phyloP scores from a whole-genome alignment of 371 early-diverging fungal genomes.

The Batkoa obscura region DNA sequence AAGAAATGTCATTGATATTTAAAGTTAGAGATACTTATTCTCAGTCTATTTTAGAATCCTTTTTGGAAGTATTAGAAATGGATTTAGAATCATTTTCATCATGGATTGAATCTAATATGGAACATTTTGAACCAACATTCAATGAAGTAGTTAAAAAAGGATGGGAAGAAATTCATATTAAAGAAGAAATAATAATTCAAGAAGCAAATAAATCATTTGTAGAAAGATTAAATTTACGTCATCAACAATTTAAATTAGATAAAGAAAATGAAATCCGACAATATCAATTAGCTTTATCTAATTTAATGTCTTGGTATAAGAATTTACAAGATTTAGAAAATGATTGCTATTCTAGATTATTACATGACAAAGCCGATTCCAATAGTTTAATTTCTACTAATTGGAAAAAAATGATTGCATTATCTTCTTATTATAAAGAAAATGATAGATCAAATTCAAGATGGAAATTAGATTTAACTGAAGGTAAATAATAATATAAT shows the following conservation, averaged over 20 bases:
- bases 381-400: neutral
- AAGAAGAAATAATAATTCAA: neutral
- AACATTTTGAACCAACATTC: conserved; percentile 24
- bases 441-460: conserved; percentile 26
- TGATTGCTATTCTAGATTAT: neutral
- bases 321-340: neutral
- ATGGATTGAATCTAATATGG: conserved; percentile 30
- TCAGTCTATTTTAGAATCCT: conserved; percentile 40
- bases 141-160: conserved; percentile 10
- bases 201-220: neutral
- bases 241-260: neutral
- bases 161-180: conserved; percentile 3
- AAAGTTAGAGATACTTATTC: conserved; percentile 14
- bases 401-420: neutral
- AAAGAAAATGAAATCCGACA: neutral
- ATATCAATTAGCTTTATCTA: neutral
- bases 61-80: conserved; percentile 21
- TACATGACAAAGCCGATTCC: conserved; percentile 1
- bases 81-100: conserved; percentile 25
- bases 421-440: conserved; percentile 8
- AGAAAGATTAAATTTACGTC: neutral
- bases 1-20: conserved; percentile 19
- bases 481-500: conserved; percentile 16
- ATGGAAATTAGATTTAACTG: conserved; percentile 59
- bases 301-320: neutral